phyloP scores from a whole-genome alignment of 2,329 filamentous ascomycete genomes.

The Clarireedia paspali region DNA sequence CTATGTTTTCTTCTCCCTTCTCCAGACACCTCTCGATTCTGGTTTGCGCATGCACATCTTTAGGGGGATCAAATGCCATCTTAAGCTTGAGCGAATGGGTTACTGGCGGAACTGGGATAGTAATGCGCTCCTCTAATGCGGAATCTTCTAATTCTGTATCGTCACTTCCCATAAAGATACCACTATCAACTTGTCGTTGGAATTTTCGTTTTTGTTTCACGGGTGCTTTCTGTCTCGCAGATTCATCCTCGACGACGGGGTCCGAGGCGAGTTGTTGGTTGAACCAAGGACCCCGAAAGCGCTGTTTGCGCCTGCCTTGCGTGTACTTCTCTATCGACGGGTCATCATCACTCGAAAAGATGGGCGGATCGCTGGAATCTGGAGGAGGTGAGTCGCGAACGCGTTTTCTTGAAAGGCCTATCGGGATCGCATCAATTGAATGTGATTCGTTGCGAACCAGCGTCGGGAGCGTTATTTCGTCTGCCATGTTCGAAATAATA shows the following conservation, averaged over 20 bases:
- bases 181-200: conserved; percentile 57
- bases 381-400: conserved; percentile 29
- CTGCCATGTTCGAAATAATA: conserved; percentile 12
- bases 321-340: conserved; percentile 58
- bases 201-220: conserved; percentile 41
- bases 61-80: neutral
- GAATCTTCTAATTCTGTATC: conserved; percentile 36
- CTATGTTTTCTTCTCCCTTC: conserved; percentile 48
- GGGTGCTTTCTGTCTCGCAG: neutral
- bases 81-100: neutral
- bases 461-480: conserved; percentile 17
- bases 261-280: conserved; percentile 43
- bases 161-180: conserved; percentile 61
- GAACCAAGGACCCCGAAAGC: conserved; percentile 62
- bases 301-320: conserved; percentile 49
- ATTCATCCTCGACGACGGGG: conserved; percentile 11
- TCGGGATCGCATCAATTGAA: neutral
- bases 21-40: conserved; percentile 49
- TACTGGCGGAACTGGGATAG: neutral
- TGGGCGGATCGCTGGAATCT: conserved; percentile 59
- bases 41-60: conserved; percentile 30
- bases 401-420: conserved; percentile 31
- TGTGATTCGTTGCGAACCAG: conserved; percentile 1
- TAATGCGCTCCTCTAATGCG: neutral
- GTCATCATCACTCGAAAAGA: conserved; percentile 69